phyloP scores from a whole-genome alignment of 2,329 filamentous ascomycete genomes.

The Coleophoma crateriformis region DNA sequence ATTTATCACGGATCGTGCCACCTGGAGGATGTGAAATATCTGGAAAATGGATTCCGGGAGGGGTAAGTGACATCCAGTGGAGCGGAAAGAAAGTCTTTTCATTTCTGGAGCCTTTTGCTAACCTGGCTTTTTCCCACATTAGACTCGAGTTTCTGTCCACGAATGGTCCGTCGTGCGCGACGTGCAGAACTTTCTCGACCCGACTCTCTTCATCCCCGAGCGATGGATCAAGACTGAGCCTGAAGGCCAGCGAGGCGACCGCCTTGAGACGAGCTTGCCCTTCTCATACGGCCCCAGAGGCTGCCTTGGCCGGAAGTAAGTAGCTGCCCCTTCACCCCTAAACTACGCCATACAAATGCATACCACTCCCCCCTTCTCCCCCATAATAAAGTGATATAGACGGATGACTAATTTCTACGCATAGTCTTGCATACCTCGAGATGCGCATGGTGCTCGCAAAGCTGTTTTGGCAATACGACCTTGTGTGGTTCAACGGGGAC shows the following conservation, averaged over 20 bases:
- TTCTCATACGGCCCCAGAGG: constrained; percentile 12
- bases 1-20: constrained; percentile 12
- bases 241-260: constrained; percentile 6
- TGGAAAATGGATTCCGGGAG: constrained; percentile 16
- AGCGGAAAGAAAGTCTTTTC: neutral
- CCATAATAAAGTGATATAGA: too few species aligned
- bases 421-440: constrained; percentile 13
- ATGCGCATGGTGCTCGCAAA: constrained; percentile 16
- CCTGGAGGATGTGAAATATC: constrained; percentile 12
- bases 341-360: neutral
- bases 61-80: constrained; percentile 5
- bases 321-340: neutral
- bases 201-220: constrained; percentile 15
- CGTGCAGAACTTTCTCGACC: constrained; percentile 10
- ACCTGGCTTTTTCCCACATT: neutral
- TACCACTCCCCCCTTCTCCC: too few species aligned
- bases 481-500: constrained; percentile 13
- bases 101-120: neutral
- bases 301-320: constrained; percentile 11
- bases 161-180: constrained; percentile 14
- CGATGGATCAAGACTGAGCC: constrained; percentile 13
- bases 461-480: constrained; percentile 13
- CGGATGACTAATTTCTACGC: too few species aligned
- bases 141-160: constrained; percentile 18
- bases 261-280: constrained; percentile 11